Base-by-base conservation (phyloP, 2,329 filamentous ascomycete genomes). In the Pseudogymnoascus sp. region DNA sequence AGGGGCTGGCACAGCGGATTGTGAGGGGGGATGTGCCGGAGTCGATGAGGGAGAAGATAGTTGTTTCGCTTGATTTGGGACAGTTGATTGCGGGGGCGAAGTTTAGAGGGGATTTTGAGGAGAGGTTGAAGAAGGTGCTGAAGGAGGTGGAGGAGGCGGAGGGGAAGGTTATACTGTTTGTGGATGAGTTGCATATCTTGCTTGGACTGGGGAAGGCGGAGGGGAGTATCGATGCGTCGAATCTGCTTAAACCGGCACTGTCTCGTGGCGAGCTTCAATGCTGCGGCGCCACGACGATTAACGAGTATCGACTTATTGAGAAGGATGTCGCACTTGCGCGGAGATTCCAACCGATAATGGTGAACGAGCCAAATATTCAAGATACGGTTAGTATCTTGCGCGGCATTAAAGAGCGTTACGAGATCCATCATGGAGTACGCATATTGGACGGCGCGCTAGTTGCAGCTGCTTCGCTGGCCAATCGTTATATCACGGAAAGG, bases 321-420 rank as follows among this genome's bases (percentile, higher is more conserved):
- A 97, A 97, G 75, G 95, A 97, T 72, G 93, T 93, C 28, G 95
- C 95, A 0, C 79, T 99, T 18, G 95, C 95, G 7, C 83, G 95
- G 69, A 85, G 95, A 65, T 97, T 99, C 75, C 95, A 99, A 71
- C 93, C 95, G 0, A 96, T 99, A 64, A 77, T 91, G 37, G 92
- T 99, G n/a, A 90, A 88, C 65, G 95, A 99, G 71, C 95, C 95
- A 0, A 88, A 86, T 0, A 93, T 97, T 0, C 86, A 91, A 69
- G 93, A 97, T 69, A 97, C 95, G 0, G 93, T 99, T 66, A 96
- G 91, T 60, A 97, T 99, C 64, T 80, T 99, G 0, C 87, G 95
- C 71, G 95, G 93, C 59, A 97, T 99, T 79, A 97, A 97, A 73
- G 93, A 97, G 72, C 91, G 92, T 68, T 99, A 99, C 71, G 95